Evolutionary conservation across 495 filamentous ascomycete genomes (phyloP).

Genomic region (Aspergillus affinis): DNA sequence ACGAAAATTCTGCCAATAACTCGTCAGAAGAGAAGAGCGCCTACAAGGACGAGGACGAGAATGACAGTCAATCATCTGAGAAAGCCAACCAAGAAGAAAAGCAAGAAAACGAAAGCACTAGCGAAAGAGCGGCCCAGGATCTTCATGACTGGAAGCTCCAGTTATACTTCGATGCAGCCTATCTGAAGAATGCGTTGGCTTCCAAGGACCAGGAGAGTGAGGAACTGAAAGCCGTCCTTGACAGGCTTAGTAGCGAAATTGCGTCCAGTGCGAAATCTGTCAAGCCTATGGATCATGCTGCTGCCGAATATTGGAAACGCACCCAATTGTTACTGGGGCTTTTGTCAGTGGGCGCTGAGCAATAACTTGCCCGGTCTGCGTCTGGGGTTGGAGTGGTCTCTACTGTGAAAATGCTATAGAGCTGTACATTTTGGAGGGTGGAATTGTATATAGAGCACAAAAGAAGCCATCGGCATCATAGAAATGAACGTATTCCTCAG

Average conservation of each 20-base stretch:
- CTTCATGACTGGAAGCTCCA: slow-evolving; percentile 64
- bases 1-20: not conserved
- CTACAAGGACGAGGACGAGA: not conserved
- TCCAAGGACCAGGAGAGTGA: slow-evolving; percentile 27
- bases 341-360: slow-evolving; percentile 27
- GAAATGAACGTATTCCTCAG: not conserved
- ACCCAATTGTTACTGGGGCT: slow-evolving; percentile 73
- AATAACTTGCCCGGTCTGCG: not conserved
- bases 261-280: slow-evolving; percentile 41
- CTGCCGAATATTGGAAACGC: slow-evolving; percentile 76
- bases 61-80: not conserved
- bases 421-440: not conserved
- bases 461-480: not conserved
- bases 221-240: slow-evolving; percentile 45
- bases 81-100: slow-evolving; percentile 5
- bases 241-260: slow-evolving; percentile 45
- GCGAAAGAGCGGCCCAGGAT: slow-evolving; percentile 12
- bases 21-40: not conserved
- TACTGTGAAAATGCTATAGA: not conserved
- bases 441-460: not conserved
- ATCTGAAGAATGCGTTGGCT: slow-evolving; percentile 54
- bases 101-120: slow-evolving; percentile 6
- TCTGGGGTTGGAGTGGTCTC: not conserved
- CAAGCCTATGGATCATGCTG: slow-evolving; percentile 54
- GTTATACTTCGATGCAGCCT: slow-evolving; percentile 73